Evolutionary conservation across 2,329 filamentous ascomycete species (phyloP).

Genomic region (Penicillium fuscoglaucum): DNA sequence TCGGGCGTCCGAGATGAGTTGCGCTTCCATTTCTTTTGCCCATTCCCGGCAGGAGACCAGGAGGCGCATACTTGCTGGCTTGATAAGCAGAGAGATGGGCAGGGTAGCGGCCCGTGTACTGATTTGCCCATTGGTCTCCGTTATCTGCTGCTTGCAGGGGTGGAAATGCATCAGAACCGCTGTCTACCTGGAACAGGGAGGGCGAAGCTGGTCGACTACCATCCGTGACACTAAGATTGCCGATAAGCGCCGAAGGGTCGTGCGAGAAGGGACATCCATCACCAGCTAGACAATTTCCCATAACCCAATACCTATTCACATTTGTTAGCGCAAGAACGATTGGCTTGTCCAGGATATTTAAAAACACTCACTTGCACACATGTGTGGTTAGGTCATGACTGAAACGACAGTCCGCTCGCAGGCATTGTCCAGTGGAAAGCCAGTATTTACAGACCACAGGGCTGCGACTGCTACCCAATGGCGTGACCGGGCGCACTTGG

Average conservation of each 20-base stretch:
- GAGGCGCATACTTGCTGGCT: slow-evolving; percentile 48
- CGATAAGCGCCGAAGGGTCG: slow-evolving; percentile 83
- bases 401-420: slow-evolving; percentile 93
- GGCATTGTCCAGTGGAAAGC: slow-evolving; percentile 90
- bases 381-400: slow-evolving; percentile 95
- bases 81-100: slow-evolving; percentile 45
- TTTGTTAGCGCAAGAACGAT: slow-evolving; percentile 27
- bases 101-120: slow-evolving; percentile 45
- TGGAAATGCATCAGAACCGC: slow-evolving; percentile 77
- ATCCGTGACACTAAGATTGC: slow-evolving; percentile 72
- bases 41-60: slow-evolving; percentile 30
- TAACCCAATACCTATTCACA: slow-evolving; percentile 78
- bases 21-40: slow-evolving; percentile 52
- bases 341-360: neutral
- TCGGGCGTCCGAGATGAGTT: slow-evolving; percentile 60
- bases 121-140: slow-evolving; percentile 59
- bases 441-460: slow-evolving; percentile 97
- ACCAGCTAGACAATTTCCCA: slow-evolving; percentile 91
- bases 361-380: slow-evolving; percentile 83
- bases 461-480: slow-evolving; percentile 73
- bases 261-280: slow-evolving; percentile 96
- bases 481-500: slow-evolving; percentile 70
- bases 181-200: slow-evolving; percentile 72
- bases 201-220: slow-evolving; percentile 48
- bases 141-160: slow-evolving; percentile 63